Conservation (phyloP, 331 rosid genomes). For the Rhamnella rubrinervis region DNA sequence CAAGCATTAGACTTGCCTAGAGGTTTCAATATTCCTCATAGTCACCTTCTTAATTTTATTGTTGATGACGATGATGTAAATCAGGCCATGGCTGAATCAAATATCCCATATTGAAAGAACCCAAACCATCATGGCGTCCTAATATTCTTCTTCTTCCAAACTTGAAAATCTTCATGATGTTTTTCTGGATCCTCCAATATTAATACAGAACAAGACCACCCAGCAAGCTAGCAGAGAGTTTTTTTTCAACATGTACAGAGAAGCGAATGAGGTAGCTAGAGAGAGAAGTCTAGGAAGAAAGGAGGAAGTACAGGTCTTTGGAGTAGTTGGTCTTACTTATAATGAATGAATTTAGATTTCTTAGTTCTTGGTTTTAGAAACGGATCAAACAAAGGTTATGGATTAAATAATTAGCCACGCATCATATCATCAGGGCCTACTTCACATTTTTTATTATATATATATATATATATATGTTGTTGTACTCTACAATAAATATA, state of each 20-base stretch:
- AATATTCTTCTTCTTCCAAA: slow-evolving; percentile 14
- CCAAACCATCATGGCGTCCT: slow-evolving; percentile 2
- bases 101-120: neutral
- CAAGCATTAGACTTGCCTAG: slow-evolving; percentile 96
- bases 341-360: neutral
- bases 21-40: slow-evolving; percentile 47
- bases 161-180: too few species aligned
- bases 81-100: slow-evolving; percentile 52
- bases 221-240: neutral
- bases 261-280: neutral
- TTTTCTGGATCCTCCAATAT: too few species aligned
- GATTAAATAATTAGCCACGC: slow-evolving; percentile 17
- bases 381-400: slow-evolving; percentile 32
- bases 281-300: neutral
- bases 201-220: too few species aligned
- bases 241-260: neutral
- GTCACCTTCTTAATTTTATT: slow-evolving; percentile 5
- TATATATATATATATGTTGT: too few species aligned
- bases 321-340: slow-evolving; percentile 36
- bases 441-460: slow-evolving; percentile 9
- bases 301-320: slow-evolving; percentile 15
- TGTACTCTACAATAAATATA: too few species aligned
- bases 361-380: slow-evolving; percentile 5
- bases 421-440: slow-evolving; percentile 22
- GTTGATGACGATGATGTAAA: slow-evolving; percentile 6